Percentiles rank a stretch among this genome's conserved stretches.
These are phyloP conservation scores for Colletotrichum australisinense DNA, from an alignment of 2,329 filamentous ascomycete genomes.

Conservation along the genomic window DNA sequence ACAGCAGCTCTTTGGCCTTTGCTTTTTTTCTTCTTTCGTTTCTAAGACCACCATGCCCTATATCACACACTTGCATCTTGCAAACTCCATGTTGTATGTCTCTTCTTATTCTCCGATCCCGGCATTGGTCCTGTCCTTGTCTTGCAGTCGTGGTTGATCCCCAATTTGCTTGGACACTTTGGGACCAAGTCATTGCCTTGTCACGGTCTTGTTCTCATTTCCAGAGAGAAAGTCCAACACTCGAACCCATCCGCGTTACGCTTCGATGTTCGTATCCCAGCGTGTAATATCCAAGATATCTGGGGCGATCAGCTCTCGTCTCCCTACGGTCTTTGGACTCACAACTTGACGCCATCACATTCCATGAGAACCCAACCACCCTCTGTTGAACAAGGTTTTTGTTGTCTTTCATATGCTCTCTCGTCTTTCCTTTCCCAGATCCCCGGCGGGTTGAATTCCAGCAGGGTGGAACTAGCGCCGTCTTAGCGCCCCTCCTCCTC, in stretches of 20 bases:
- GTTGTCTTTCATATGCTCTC: background rate
- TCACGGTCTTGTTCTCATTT: background rate
- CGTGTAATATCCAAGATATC: background rate
- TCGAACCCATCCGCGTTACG: background rate
- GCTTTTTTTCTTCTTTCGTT: conserved; percentile 12
- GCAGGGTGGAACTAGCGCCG: conserved; percentile 29
- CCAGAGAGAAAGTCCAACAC: background rate
- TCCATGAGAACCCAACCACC: background rate
- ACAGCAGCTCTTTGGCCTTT: conserved; percentile 10
- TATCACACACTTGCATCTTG: background rate
- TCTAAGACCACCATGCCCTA: conserved; percentile 20
- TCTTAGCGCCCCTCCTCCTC: background rate
- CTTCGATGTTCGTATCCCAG: background rate
- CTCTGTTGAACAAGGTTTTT: background rate
- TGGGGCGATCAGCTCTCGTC: background rate
- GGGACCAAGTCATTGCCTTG: background rate
- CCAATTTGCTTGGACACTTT: background rate
- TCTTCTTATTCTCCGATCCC: background rate
- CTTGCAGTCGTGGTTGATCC: background rate
- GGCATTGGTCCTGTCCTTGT: background rate
- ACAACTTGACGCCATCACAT: background rate
- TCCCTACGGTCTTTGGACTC: background rate
- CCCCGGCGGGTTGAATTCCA: conserved; percentile 16
- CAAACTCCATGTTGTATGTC: background rate
- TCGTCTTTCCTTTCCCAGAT: background rate